phyloP scores from a whole-genome alignment of 2,329 filamentous ascomycete genomes.

The Fragosphaeria purpurea region DNA sequence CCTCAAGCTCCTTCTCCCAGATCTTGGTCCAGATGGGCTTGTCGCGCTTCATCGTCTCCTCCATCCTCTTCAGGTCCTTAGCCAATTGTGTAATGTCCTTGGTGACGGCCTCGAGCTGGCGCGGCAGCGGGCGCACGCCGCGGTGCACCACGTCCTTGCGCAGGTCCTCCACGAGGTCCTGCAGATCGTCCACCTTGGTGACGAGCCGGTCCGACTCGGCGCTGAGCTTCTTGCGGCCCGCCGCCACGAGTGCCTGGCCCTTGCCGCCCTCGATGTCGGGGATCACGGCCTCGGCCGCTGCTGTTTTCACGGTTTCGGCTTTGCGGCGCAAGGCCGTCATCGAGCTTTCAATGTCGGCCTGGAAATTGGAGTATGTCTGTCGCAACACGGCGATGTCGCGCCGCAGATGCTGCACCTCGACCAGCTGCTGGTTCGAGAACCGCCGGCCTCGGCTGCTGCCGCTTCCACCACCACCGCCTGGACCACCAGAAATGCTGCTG shows the following conservation, averaged over 20 bases:
- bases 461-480: not conserved
- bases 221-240: slow-evolving; percentile 77
- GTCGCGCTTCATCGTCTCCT: slow-evolving; percentile 82
- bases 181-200: slow-evolving; percentile 88
- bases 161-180: slow-evolving; percentile 91
- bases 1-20: slow-evolving; percentile 95
- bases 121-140: slow-evolving; percentile 80
- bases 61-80: slow-evolving; percentile 85
- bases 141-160: slow-evolving; percentile 93
- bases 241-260: slow-evolving; percentile 77
- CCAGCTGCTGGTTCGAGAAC: slow-evolving; percentile 47
- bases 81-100: slow-evolving; percentile 77
- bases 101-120: slow-evolving; percentile 79
- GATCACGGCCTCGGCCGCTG: slow-evolving; percentile 59
- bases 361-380: slow-evolving; percentile 87
- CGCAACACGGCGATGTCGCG: slow-evolving; percentile 84
- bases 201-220: slow-evolving; percentile 86
- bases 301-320: slow-evolving; percentile 68
- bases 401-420: slow-evolving; percentile 71
- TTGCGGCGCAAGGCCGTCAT: slow-evolving; percentile 79
- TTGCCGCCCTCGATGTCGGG: slow-evolving; percentile 64
- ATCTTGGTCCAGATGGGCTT: slow-evolving; percentile 98
- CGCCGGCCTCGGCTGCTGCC: slow-evolving; percentile 15
- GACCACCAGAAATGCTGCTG: slow-evolving; percentile 28
- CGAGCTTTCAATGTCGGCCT: slow-evolving; percentile 75